These are phyloP conservation scores for Glycine latifolia DNA, from an alignment of 306 rosid genomes.

Conservation along the genomic window DNA sequence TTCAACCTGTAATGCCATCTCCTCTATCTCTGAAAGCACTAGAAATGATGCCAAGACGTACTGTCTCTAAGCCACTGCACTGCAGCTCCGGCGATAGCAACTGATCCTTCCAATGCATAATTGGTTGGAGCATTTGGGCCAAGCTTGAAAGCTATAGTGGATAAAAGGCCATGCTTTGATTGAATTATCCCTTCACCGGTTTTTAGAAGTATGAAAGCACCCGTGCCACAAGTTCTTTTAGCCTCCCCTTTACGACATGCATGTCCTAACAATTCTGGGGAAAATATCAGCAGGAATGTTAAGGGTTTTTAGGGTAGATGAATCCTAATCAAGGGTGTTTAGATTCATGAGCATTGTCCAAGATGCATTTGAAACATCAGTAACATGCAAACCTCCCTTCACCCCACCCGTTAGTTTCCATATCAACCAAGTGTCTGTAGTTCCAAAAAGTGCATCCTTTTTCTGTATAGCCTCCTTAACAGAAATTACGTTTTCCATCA, in stretches of 20 bases:
- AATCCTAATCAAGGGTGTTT: conserved; percentile 80
- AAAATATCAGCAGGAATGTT: conserved; percentile 65
- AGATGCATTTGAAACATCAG: conserved; percentile 91
- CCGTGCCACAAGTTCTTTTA: conserved; percentile 92
- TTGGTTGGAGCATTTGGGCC: conserved; percentile 69
- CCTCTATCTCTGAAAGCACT: conserved; percentile 76
- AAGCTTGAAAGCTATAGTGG: conserved; percentile 85
- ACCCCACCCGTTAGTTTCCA: conserved; percentile 90
- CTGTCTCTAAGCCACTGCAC: conserved; percentile 96
- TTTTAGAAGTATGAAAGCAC: conserved; percentile 90
- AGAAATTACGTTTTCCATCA: conserved; percentile 75
- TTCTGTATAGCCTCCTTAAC: conserved; percentile 67
- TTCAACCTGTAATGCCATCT: conserved; percentile 68
- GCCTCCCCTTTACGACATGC: conserved; percentile 86
- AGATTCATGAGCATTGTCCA: conserved; percentile 94
- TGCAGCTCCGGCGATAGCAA: conserved; percentile 98
- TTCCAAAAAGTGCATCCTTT: conserved; percentile 89
- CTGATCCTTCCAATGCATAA: conserved; percentile 93
- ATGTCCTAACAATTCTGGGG: conserved; percentile 87
- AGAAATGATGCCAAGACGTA: conserved; percentile 72
- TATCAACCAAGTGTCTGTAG: conserved; percentile 87
- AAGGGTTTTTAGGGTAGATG: conserved; percentile 61
- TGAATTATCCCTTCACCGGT: conserved; percentile 69
- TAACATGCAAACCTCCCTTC: conserved; percentile 76
- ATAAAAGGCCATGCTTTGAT: conserved; percentile 81